Percentiles rank a stretch among this genome's conserved stretches.
These are phyloP conservation scores for Cryptococcus depauperatus DNA, from an alignment of 1,284 basidiomycete species.

Conservation along the genomic window DNA sequence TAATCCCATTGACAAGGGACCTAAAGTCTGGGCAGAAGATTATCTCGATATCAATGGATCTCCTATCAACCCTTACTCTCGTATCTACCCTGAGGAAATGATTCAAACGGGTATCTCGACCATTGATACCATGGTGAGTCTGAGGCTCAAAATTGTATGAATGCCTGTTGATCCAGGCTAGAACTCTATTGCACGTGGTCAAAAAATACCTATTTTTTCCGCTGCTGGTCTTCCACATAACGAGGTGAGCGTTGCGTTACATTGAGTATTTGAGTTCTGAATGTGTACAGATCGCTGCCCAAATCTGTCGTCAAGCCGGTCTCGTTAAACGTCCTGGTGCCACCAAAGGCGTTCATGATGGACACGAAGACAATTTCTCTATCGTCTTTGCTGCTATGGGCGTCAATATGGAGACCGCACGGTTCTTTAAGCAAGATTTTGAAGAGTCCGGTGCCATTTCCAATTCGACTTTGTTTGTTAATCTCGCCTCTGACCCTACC, in stretches of 20 bases:
- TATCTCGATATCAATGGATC: slow-evolving; percentile 99
- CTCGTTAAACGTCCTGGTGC: slow-evolving; percentile 75
- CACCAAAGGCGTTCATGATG: slow-evolving; percentile 94
- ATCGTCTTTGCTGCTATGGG: slow-evolving; percentile 99
- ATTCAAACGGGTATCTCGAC: slow-evolving; percentile 99
- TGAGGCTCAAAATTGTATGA: not conserved
- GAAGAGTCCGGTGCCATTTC: slow-evolving; percentile 98
- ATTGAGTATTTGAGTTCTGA: not conserved
- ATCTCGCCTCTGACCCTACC: slow-evolving; percentile 98
- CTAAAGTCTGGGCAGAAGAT: slow-evolving; percentile 98
- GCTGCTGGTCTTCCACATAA: slow-evolving; percentile 97
- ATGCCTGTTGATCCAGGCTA: slow-evolving; percentile 11
- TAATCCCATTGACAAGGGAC: slow-evolving; percentile 95
- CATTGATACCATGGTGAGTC: slow-evolving; percentile 74
- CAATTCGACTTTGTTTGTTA: slow-evolving; percentile 96
- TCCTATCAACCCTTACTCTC: slow-evolving; percentile 97
- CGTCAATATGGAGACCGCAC: slow-evolving; percentile 99
- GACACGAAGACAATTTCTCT: slow-evolving; percentile 99
- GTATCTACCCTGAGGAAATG: slow-evolving; percentile 99
- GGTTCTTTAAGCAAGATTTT: slow-evolving; percentile 99
- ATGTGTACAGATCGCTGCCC: slow-evolving; percentile 76
- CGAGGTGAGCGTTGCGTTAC: slow-evolving; percentile 55
- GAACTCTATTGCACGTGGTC: slow-evolving; percentile 98
- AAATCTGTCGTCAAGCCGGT: slow-evolving; percentile 99
- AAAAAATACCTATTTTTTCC: slow-evolving; percentile 99